Evolutionary conservation across 495 filamentous ascomycete genomes (phyloP), one percentile per base, ranked within the genome.

Genomic region (Penicillium cosmopolitanum): DNA sequence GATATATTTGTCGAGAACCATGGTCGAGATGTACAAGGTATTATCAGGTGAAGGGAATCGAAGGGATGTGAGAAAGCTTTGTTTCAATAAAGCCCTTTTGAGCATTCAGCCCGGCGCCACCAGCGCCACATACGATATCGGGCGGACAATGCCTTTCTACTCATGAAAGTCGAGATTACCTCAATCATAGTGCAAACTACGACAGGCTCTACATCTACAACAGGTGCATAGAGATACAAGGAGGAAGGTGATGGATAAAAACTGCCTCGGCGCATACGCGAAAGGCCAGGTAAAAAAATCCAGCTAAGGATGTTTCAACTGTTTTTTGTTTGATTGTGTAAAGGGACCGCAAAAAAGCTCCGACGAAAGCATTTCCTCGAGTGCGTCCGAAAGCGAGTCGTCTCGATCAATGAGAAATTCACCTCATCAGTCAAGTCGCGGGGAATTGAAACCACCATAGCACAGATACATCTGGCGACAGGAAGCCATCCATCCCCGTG

Each of bases 281-380:
- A 18, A 44, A 44, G 42, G 46, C 46, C 46, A 48, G 46, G 36
- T 19, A 28, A 31, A 48, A 65, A 57, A 60, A 55, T 54, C 54
- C 62, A 60, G 60, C 38, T 64, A 64, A 67, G 61, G 61, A 66
- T 67, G 57, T 77, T 78, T 77, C 70, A 74, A 77, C 70, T 76
- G 69, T 76, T 76, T 76, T 78, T 76, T 77, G 74, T 74, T 73
- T 55, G 66, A 73, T 74, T 66, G 61, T 62, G 56, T 71, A 70
- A 74, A 74, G 58, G 66, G 65, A 64, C 63, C 59, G 65, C 64
- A 48, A 70, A 60, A 48, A 70, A 60, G 70, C 73, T 66, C 68
- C 73, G 72, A 74, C 70, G 19, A 69, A 70, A 72, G 67, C 62
- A 54, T 50, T 51, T 66, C 62, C 60, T 61, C 58, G 55, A 68